Evolutionary conservation across 2,329 filamentous ascomycete genomes (phyloP), one percentile per base, ranked within the genome.

Genomic region (Xylaria hypoxylon): DNA sequence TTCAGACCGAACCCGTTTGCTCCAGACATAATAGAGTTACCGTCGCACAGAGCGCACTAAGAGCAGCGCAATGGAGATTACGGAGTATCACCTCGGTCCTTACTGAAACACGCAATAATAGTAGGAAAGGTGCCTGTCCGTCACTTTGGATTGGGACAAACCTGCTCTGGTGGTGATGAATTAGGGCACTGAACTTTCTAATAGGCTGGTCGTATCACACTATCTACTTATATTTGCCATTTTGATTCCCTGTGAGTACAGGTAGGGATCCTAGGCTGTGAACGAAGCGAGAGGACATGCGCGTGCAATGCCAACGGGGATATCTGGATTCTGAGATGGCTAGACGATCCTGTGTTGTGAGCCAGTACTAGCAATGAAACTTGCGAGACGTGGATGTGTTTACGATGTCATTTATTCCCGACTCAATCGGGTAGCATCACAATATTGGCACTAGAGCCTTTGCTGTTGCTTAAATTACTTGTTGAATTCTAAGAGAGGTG

Each of bases 71-170:
- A 24, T 67, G 70, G 69, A 72, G 64, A 74, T 73, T 73, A 71
- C 66, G 64, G 70, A 52, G 72, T 73, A 70, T 69, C 70, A 74
- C 71, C 64, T 72, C 68, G 65, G 64, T 51, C 65, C 59, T 48
- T 52, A 62, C 62, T 72, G 71, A 74, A 71, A 74, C 72, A 70
- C 45, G 31, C 44, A 55, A 62, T 53, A 38, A 47, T 22, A 6
- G 33, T 42, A 17, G 10, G n/a, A 33, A 48, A 28, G 19, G 51
- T 40, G 19, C 26, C 2, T 3, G n/a, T 50, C 31, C 31, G 11
- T 42, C 3, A 8, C 1, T 31, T 22, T 24, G 10, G n/a, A 33
- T 22, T 35, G 22, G 38, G 45, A 50, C 15, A 44, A 50, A 31
- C 38, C 48, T 31, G 7, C 24, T 17, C 22, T 28, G 17, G 38